A percentile compares a stretch with the other conserved stretches of the same genome.
Evolutionary conservation across 768 basidiomycete genomes (phyloP).

Genomic region (Tulasnella sp.): DNA sequence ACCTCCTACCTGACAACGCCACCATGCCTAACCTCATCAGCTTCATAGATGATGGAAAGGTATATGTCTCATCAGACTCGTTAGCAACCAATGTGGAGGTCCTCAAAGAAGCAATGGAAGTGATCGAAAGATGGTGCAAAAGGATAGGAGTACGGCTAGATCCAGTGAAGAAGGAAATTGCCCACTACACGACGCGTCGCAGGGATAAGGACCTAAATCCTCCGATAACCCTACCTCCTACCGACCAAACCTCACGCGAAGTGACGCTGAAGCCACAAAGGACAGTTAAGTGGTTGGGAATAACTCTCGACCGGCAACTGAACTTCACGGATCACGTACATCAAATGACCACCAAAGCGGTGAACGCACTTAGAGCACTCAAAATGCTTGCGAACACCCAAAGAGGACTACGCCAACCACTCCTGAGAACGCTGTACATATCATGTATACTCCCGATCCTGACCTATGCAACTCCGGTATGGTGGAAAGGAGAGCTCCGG

Average conservation of each 20-base stretch:
- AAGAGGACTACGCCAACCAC: slow-evolving; percentile 24
- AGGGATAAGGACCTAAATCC: not conserved
- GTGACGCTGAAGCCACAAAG: not conserved
- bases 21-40: not conserved
- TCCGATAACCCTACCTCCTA: not conserved
- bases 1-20: not conserved
- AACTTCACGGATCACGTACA: slow-evolving; percentile 26
- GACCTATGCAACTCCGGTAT: slow-evolving; percentile 27
- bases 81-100: slow-evolving; percentile 8
- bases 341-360: slow-evolving; percentile 21
- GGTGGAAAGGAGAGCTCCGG: slow-evolving; percentile 24
- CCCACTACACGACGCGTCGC: slow-evolving; percentile 8
- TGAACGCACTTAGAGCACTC: slow-evolving; percentile 21
- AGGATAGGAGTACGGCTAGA: slow-evolving; percentile 7
- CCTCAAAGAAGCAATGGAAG: not conserved
- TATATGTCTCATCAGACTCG: slow-evolving; percentile 10
- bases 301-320: slow-evolving; percentile 27
- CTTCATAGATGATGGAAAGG: slow-evolving; percentile 17
- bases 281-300: slow-evolving; percentile 26
- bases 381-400: slow-evolving; percentile 28
- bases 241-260: not conserved
- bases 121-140: not conserved
- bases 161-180: slow-evolving; percentile 10
- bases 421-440: slow-evolving; percentile 24
- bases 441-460: slow-evolving; percentile 26